Conservation (phyloP, 768 basidiomycete genomes). For the Podaxis sp. region DNA sequence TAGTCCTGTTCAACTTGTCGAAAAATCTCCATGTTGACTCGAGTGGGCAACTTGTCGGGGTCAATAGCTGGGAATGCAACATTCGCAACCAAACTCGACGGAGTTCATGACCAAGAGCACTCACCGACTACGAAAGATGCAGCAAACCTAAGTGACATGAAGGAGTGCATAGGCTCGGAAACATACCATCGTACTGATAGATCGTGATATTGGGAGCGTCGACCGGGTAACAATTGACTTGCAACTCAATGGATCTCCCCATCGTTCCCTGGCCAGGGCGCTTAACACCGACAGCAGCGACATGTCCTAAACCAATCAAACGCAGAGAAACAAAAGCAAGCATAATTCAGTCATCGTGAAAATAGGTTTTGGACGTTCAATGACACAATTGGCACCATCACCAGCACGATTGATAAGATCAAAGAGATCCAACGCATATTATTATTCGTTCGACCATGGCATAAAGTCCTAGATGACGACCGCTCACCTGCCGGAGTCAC, state of each 20-base stretch:
- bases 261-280: constrained; percentile 28
- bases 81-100: neutral
- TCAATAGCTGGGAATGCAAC: constrained; percentile 44
- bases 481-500: constrained; percentile 27
- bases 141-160: neutral
- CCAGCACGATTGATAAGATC: constrained; percentile 47
- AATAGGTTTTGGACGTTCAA: neutral
- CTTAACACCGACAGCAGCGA: constrained; percentile 28
- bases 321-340: neutral
- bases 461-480: neutral
- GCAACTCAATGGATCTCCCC: constrained; percentile 22
- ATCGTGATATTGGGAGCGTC: constrained; percentile 55
- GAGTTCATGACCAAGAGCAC: neutral
- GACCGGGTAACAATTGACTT: constrained; percentile 58
- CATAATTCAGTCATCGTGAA: neutral
- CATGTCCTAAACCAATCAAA: constrained; percentile 19
- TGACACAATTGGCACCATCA: neutral
- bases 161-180: neutral
- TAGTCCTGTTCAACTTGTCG: constrained; percentile 53
- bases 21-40: constrained; percentile 68
- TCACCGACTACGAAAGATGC: constrained; percentile 1
- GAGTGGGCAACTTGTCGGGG: constrained; percentile 62
- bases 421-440: constrained; percentile 17
- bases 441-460: neutral
- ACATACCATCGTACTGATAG: constrained; percentile 75